phyloP scores from a whole-genome alignment of 148 eudicot species.

The Oxyria digyna region DNA sequence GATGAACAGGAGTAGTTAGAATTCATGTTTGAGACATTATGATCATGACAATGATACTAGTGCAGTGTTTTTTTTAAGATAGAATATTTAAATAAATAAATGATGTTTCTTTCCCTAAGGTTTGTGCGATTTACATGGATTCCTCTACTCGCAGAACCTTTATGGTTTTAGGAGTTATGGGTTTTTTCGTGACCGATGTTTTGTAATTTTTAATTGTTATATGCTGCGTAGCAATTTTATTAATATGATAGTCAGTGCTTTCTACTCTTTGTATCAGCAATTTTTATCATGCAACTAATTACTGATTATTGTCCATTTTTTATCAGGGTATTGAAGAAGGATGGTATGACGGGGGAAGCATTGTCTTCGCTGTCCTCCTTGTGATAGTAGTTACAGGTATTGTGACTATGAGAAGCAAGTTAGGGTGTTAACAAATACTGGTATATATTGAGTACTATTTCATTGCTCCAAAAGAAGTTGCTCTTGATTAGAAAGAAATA shows the following conservation, averaged over 20 bases:
- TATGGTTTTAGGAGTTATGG: background rate
- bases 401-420: slow-evolving; percentile 5
- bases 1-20: background rate
- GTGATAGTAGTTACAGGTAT: slow-evolving; percentile 89
- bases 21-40: background rate
- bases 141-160: background rate
- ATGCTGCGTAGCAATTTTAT: background rate
- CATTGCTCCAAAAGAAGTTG: background rate
- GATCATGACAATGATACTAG: background rate
- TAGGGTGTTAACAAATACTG: background rate
- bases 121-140: no score
- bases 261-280: background rate
- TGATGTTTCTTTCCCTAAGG: background rate
- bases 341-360: slow-evolving; percentile 99
- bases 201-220: background rate
- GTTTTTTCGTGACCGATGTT: background rate
- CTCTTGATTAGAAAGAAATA: background rate
- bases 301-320: background rate
- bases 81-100: background rate
- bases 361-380: slow-evolving; percentile 78
- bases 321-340: slow-evolving; percentile 83
- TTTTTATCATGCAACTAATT: background rate
- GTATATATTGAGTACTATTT: background rate
- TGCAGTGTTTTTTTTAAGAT: background rate
- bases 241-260: background rate